phyloP scores from a whole-genome alignment of 768 basidiomycete genomes.

The Sarcodon sp. region DNA sequence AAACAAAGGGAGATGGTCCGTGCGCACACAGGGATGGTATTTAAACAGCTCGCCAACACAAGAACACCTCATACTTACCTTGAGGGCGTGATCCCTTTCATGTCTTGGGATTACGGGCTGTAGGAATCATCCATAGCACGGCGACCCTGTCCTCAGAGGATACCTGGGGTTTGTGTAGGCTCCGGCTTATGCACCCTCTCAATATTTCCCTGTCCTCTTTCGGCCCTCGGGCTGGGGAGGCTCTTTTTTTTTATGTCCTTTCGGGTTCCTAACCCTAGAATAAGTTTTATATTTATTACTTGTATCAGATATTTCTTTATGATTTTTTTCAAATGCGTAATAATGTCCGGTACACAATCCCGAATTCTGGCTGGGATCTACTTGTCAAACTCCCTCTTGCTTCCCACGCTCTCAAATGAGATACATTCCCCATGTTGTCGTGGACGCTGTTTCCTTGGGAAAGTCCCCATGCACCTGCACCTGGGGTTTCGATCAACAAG shows the following conservation, averaged over 20 bases:
- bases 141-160: slow-evolving; percentile 42
- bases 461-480: slow-evolving; percentile 79
- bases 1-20: slow-evolving; percentile 10
- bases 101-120: slow-evolving; percentile 21
- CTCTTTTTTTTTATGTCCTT: slow-evolving; percentile 20
- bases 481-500: slow-evolving; percentile 77
- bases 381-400: slow-evolving; percentile 62
- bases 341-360: background rate
- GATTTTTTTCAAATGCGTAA: too few species aligned
- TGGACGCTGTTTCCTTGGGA: slow-evolving; percentile 7
- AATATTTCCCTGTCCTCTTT: slow-evolving; percentile 33
- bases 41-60: slow-evolving; percentile 5
- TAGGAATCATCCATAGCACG: slow-evolving; percentile 33
- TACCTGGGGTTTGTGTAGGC: slow-evolving; percentile 30
- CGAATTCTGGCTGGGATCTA: slow-evolving; percentile 32
- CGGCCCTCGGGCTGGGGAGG: slow-evolving; percentile 42
- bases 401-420: slow-evolving; percentile 41
- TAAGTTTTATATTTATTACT: too few species aligned
- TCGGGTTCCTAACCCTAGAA: slow-evolving; percentile 15
- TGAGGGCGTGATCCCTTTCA: slow-evolving; percentile 24
- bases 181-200: slow-evolving; percentile 30
- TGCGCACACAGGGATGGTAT: slow-evolving; percentile 11
- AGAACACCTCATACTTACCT: slow-evolving; percentile 20
- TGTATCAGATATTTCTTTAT: too few species aligned
- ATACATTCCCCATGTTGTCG: slow-evolving; percentile 15